Conservation (phyloP, 2,329 filamentous ascomycete species). For the Phyllosticta paracitricarpa region DNA sequence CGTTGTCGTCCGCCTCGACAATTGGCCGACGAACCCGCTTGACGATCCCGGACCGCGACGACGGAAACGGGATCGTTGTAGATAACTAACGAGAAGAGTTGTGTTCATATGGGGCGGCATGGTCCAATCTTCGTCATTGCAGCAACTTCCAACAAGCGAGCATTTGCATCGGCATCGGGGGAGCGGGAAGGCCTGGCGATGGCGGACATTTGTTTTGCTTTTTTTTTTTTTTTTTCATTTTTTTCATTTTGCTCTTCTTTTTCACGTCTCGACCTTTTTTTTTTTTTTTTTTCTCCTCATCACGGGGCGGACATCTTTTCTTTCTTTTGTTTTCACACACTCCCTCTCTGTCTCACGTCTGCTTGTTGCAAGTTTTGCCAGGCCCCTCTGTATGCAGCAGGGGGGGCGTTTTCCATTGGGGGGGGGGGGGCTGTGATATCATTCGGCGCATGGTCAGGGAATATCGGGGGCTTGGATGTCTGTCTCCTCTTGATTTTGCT, state of each 20-base stretch:
- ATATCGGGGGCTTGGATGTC: not conserved
- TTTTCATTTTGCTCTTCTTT: not conserved
- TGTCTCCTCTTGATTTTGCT: not conserved
- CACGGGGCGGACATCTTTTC: too few relatives aligned
- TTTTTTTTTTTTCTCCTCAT: not conserved
- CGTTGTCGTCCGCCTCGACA: not conserved
- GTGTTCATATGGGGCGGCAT: not conserved
- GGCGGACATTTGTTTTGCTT: not conserved
- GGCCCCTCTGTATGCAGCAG: not conserved
- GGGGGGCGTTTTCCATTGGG: not conserved
- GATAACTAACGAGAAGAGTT: not conserved
- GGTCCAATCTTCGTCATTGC: not conserved
- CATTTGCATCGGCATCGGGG: constrained; percentile 6
- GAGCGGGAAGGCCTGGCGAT: not conserved
- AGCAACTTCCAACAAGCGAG: not conserved
- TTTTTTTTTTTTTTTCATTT: not conserved
- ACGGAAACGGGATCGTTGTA: not conserved
- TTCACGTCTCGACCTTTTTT: not conserved
- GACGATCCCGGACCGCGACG: not conserved
- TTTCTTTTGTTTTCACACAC: not conserved
- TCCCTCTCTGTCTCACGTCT: not conserved
- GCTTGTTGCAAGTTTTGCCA: not conserved
- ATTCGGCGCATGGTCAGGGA: constrained; percentile 5
- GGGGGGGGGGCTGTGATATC: constrained; percentile 1
- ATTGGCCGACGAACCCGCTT: not conserved